Base-by-base conservation (phyloP, 2,329 filamentous ascomycete species). In the Colletotrichum australisinense region DNA sequence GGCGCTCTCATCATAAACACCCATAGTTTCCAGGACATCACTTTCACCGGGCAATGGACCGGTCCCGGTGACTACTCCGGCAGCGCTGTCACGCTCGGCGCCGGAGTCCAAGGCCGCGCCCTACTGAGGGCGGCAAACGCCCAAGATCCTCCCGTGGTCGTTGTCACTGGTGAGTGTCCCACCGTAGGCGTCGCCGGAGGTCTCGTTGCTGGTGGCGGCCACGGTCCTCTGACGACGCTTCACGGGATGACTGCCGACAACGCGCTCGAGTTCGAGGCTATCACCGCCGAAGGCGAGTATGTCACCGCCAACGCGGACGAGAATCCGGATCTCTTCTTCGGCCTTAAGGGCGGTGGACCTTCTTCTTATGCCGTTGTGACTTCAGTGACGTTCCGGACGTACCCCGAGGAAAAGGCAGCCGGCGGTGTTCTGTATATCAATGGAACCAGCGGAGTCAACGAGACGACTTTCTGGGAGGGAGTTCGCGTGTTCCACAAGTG, bases 121-220 rank as follows among this genome's bases (percentile, higher is more conserved):
- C 81, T 85, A 1, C 83, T 88, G 35, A 77, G 80, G 28, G 79
- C 82, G 32, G 85, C 86, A 2, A 76, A 86, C 56, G 78, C 79
- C 0, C 76, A 83, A 60, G 83, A 83, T 22, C 80, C 78, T 5
- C 78, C 78, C 1, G 75, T 89, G 2, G 78, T 83, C 16, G 83
- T 88, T 12, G 83, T 91, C 5, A 87, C 85, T 0, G 89, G 89
- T 2, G 86, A 89, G 72, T 90, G 88, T 75, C 83, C 87, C 1
- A 85, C 88, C 1, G 89, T 92, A 3, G 90, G 90, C 8, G 77
- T 90, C 12, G 86, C 88, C 1, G 90, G 90, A n/a, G 90, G 90
- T 1, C 90, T 90, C 73, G 86, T 85, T 1, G 88, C 90, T 78
- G 90, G 89, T 6, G 90, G 89, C 16, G 90, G 90, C 0, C 89